Evolutionary conservation across 441 rosid genomes (phyloP), one percentile per base, ranked within the genome.

Genomic region (Capsella rubella): DNA sequence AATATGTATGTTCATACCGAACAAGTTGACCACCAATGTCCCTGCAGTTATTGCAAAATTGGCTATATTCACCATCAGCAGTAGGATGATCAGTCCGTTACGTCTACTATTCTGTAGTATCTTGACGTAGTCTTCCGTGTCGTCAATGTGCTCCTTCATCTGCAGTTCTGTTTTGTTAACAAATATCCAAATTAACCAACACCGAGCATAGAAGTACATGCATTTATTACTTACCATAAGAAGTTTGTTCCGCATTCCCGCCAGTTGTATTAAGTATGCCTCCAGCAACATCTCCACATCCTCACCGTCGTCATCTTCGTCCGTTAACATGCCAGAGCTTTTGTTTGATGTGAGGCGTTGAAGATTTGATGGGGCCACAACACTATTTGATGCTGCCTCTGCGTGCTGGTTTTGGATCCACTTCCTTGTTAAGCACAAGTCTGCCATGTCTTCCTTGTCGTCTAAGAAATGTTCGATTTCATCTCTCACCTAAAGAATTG

Each of bases 271-370:
- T 67, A 92, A 95, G 80, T 90, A 95, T 50, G 99, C 96, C 73
- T 95, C 98, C 43, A 95, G 88, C 81, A 95, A 79, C 98, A 92
- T 89, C 82, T 92, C 99, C 76, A 95, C 59, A 69, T 92, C 98
- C 76, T 95, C 95, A 14, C 89, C 97, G 28, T 89, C 97, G 28
- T 89, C 93, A 67, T 85, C 76, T 64, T 84, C 93, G 50, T 84
- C 89, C 71, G 68, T 52, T 60, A 86, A 71, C 67, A 87, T 46
- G 78, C 93, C 90, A 35, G 75, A 83, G 54, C 96, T 92, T 37
- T 9, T 37, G 12, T 37, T 37, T 9, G 40, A 8, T 37, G 40
- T 37, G 40, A 37, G 40, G 40, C 12, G 40, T 3, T 37, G 40
- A 37, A 37, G 40, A 2, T 81, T 82, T 13, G 78, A 75, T 43